Percentiles rank a stretch among this genome's conserved stretches.
Conservation (phyloP, 1,284 basidiomycete species). For the Stereum hirsutum region DNA sequence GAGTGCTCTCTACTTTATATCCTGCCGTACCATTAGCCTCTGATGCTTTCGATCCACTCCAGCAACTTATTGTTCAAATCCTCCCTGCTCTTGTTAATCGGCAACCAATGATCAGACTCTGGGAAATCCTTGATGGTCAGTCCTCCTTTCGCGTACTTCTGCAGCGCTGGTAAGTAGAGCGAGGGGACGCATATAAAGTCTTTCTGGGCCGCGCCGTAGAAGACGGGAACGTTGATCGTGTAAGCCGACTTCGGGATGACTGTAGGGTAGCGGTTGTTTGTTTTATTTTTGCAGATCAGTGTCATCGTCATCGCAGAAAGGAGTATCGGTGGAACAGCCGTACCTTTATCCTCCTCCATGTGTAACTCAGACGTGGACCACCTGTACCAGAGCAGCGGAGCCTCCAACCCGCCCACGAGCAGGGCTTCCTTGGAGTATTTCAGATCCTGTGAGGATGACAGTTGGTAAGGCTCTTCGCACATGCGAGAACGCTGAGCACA, state of each 20-base stretch:
- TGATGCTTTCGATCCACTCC: too few species aligned
- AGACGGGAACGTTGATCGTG: slow-evolving; percentile 13
- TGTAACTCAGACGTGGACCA: slow-evolving; percentile 13
- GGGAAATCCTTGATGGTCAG: slow-evolving; percentile 18
- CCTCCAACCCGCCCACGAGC: slow-evolving; percentile 14
- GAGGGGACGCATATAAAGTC: slow-evolving; percentile 15
- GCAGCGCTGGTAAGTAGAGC: slow-evolving; percentile 10
- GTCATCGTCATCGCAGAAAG: too few species aligned
- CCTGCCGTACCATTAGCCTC: too few species aligned
- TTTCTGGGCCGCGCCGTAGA: slow-evolving; percentile 16
- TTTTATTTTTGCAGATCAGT: too few species aligned
- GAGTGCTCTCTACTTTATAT: too few species aligned
- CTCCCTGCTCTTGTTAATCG: too few species aligned
- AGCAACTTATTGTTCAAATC: too few species aligned
- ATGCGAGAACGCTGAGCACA: too few species aligned
- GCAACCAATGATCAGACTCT: slow-evolving; percentile 24
- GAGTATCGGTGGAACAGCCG: too few species aligned
- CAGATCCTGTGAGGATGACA: too few species aligned
- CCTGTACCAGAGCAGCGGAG: slow-evolving; percentile 20
- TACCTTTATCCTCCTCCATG: slow-evolving; percentile 17
- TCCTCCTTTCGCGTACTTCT: slow-evolving; percentile 10
- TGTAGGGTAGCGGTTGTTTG: too few species aligned
- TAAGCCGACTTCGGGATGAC: slow-evolving; percentile 11
- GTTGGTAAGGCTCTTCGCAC: too few species aligned
- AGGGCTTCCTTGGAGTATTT: slow-evolving; percentile 5